Evolutionary conservation across 2,329 filamentous ascomycete genomes (phyloP).

Genomic region (Herpotrichia juniperi): DNA sequence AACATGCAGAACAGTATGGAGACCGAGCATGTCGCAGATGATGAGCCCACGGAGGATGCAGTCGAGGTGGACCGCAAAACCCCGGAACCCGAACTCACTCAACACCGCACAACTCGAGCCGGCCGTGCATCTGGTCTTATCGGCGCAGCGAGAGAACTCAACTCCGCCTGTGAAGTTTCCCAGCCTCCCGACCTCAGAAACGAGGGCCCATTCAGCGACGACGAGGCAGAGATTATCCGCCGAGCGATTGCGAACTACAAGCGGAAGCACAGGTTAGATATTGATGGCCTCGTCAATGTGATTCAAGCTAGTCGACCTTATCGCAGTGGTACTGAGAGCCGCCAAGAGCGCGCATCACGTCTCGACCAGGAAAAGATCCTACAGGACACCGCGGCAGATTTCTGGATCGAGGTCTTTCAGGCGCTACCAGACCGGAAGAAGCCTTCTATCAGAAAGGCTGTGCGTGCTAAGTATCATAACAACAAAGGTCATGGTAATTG

Average conservation of each 20-base stretch:
- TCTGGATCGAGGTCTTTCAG: not conserved
- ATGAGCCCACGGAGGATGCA: no score
- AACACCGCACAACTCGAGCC: not conserved
- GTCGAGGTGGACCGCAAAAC: no score
- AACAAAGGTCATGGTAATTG: not conserved
- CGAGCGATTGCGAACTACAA: not conserved
- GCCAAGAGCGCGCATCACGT: not conserved
- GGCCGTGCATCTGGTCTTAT: not conserved
- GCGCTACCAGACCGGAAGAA: not conserved
- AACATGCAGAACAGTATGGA: no score
- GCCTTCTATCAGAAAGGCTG: not conserved
- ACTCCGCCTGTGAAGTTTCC: not conserved
- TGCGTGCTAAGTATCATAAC: not conserved
- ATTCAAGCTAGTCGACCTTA: slow-evolving; percentile 3
- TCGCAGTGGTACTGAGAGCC: not conserved
- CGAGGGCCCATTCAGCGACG: not conserved
- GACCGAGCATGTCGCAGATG: no score
- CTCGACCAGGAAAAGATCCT: not conserved
- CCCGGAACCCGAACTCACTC: not conserved
- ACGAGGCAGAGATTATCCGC: slow-evolving; percentile 5
- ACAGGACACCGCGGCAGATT: not conserved
- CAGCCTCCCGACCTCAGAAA: not conserved
- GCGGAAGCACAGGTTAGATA: not conserved
- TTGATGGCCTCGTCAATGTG: not conserved
- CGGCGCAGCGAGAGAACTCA: not conserved